Evolutionary conservation across 73 alveolate genomes (phyloP).

Genomic region (Uronychia binucleata): DNA sequence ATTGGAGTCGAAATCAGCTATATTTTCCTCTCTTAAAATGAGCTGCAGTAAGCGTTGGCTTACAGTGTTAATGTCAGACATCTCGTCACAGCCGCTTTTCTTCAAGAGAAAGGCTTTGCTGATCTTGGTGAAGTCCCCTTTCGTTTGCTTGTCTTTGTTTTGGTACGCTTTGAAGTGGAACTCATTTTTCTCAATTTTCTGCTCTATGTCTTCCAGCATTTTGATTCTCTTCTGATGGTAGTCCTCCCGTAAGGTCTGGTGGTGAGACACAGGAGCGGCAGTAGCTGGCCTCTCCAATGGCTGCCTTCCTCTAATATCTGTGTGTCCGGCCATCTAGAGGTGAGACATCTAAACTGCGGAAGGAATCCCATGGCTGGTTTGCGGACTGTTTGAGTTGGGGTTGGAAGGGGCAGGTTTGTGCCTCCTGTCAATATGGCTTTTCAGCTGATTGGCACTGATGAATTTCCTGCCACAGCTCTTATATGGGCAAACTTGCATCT

Average conservation of each 20-base stretch:
- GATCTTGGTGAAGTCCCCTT: neutral
- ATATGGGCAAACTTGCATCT: conserved; percentile 41
- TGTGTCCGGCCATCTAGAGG: neutral
- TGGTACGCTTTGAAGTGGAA: conserved; percentile 27
- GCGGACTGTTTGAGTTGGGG: neutral
- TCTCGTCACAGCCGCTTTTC: conserved; percentile 17
- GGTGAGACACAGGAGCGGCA: neutral
- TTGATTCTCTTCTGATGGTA: conserved; percentile 28
- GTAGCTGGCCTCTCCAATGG: neutral
- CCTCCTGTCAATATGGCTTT: conserved; percentile 53
- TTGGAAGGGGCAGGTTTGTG: conserved; percentile 12
- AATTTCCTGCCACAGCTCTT: conserved; percentile 62
- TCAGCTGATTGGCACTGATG: conserved; percentile 40
- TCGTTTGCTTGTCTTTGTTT: neutral
- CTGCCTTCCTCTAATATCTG: neutral
- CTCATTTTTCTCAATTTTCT: conserved; percentile 47
- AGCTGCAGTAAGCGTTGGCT: neutral
- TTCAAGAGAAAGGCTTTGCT: conserved; percentile 1
- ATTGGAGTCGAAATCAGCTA: conserved; percentile 41
- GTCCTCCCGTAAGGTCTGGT: neutral
- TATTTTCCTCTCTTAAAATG: conserved; percentile 54
- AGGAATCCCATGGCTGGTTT: neutral
- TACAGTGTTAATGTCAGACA: conserved; percentile 6
- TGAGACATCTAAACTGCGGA: neutral
- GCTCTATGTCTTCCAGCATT: conserved; percentile 44